These are phyloP conservation scores for Aspergillus sp. DNA, from an alignment of 2,329 filamentous ascomycete genomes.

Conservation along the genomic window DNA sequence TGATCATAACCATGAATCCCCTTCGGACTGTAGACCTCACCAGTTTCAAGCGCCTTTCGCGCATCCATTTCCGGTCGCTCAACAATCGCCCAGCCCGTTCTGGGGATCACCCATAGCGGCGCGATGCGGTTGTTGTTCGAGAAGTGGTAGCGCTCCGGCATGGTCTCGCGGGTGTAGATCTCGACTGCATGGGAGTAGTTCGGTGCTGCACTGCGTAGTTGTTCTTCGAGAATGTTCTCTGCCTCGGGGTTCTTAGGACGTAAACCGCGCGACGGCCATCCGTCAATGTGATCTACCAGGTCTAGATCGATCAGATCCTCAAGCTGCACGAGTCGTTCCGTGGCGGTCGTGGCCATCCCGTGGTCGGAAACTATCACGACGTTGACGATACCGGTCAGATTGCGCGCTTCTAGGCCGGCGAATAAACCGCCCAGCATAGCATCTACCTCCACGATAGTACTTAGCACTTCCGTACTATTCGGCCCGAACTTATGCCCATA, in stretches of 20 bases:
- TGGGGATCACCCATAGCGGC: conserved; percentile 88
- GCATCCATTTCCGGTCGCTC: conserved; percentile 72
- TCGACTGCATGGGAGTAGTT: conserved; percentile 58
- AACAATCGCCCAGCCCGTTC: conserved; percentile 88
- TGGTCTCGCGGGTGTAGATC: conserved; percentile 74
- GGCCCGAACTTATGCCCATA: conserved; percentile 86
- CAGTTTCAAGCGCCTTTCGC: conserved; percentile 56
- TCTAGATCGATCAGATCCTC: conserved; percentile 77
- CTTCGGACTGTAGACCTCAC: conserved; percentile 65
- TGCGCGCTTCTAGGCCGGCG: conserved; percentile 67
- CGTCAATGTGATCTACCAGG: conserved; percentile 77
- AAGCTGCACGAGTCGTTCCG: conserved; percentile 72
- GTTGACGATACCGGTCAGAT: conserved; percentile 84
- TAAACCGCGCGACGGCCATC: conserved; percentile 88
- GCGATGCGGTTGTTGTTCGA: conserved; percentile 74
- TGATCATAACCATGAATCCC: conserved; percentile 95
- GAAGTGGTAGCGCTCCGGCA: conserved; percentile 75
- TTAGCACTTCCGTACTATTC: conserved; percentile 84
- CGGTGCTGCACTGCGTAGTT: conserved; percentile 40
- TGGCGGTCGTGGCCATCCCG: conserved; percentile 92
- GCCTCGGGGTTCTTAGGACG: conserved; percentile 66
- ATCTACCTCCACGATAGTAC: conserved; percentile 74
- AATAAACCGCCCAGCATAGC: conserved; percentile 73
- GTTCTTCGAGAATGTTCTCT: conserved; percentile 60
- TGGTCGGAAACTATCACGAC: conserved; percentile 95